These are phyloP conservation scores for Citropsis articulata DNA, from an alignment of 345 rosid genomes.

Conservation along the genomic window DNA sequence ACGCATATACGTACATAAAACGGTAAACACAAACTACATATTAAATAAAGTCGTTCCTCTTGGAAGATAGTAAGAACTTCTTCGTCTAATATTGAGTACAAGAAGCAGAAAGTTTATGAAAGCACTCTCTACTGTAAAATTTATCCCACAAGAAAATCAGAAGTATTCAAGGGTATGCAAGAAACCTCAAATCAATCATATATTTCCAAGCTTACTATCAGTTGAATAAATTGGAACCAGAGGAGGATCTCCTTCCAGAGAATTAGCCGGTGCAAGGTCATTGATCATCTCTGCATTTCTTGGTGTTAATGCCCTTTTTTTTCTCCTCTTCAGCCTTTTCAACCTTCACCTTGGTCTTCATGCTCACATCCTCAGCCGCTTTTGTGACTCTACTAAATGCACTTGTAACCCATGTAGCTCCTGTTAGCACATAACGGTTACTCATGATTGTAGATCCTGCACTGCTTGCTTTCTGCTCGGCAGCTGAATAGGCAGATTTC, in stretches of 20 bases:
- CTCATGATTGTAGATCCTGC: conserved; percentile 39
- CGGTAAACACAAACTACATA: too few relatives aligned
- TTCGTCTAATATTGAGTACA: neutral
- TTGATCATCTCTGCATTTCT: conserved; percentile 8
- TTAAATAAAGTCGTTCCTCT: neutral
- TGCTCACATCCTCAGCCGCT: conserved; percentile 40
- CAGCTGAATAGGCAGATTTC: conserved; percentile 33
- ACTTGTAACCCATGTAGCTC: conserved; percentile 43
- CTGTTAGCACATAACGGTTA: conserved; percentile 35
- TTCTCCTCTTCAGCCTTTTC: conserved; percentile 39
- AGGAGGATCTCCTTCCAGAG: conserved; percentile 21
- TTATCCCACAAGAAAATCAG: neutral
- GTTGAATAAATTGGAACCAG: conserved; percentile 22
- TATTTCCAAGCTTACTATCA: conserved; percentile 22
- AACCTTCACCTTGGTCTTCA: conserved; percentile 41
- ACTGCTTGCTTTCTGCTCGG: conserved; percentile 43
- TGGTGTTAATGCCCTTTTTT: conserved; percentile 18
- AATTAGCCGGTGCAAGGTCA: conserved; percentile 14
- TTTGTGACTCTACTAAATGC: conserved; percentile 35
- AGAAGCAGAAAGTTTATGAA: neutral
- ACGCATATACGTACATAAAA: neutral
- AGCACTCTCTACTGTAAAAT: neutral
- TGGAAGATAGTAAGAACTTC: neutral
- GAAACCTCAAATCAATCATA: conserved; percentile 14
- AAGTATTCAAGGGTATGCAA: neutral